Evolutionary conservation across 805 yeast species (phyloP), one percentile per base, ranked within the genome.

Genomic region (Sugiyamaella lignohabitans): DNA sequence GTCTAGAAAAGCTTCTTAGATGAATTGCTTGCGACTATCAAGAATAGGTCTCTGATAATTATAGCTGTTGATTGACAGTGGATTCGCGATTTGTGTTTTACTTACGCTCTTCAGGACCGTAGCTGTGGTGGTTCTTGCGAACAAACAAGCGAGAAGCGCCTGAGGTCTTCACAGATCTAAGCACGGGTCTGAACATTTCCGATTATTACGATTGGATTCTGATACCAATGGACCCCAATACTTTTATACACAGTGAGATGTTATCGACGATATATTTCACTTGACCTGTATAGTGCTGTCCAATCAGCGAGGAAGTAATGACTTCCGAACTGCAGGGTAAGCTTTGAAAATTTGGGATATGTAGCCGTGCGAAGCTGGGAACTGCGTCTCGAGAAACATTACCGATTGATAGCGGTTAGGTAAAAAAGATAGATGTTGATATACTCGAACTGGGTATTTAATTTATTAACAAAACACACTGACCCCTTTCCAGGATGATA

Each of bases 81-180:
- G n/a, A n/a, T n/a, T n/a, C n/a, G n/a, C n/a, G n/a, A n/a, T n/a
- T n/a, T n/a, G n/a, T n/a, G n/a, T n/a, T n/a, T n/a, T n/a, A 40
- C 50, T 22, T 43, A 47, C 50, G 48, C 37, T 50, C 53, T 38
- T 47, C 55, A 23, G 57, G 55, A 17, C 57, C 57, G 23, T 49
- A 46, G 8, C 44, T 52, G 23, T 40, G 49, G 27, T 52, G 55
- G n/a, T 47, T 49, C 11, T 46, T 38, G 29, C 55, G 45, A 11
- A 40, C 35, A 24, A 46, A 46, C 27, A 35, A 17, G 20, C 47
- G 41, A 5, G 52, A 37, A 24, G 48, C 32, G 11, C 8, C 14
- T 27, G 32, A 14, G 14, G 11, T 27, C 14, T 14, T 27, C 14
- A 14, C 37, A 35, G 16, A 23, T 42, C 32, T 16, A 30, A 42